These are phyloP conservation scores for Fistulinella staudtii DNA, from an alignment of 1,284 basidiomycete genomes.

Conservation along the genomic window DNA sequence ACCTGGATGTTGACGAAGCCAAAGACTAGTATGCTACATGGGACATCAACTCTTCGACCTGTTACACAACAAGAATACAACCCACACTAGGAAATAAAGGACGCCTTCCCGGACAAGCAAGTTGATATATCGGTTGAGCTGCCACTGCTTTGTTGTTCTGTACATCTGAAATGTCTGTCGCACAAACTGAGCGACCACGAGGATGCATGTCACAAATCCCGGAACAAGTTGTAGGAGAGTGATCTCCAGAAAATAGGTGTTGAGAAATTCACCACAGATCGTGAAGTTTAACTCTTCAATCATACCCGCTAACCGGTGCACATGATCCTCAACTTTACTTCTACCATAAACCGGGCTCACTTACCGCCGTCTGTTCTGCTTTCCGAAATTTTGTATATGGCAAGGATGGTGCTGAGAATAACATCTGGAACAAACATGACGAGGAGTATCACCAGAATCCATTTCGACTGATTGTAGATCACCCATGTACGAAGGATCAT, in stretches of 20 bases:
- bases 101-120: slow-evolving; percentile 8
- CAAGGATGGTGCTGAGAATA: background rate
- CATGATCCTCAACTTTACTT: background rate
- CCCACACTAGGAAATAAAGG: slow-evolving; percentile 14
- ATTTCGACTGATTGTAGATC: slow-evolving; percentile 11
- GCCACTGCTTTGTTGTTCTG: slow-evolving; percentile 7
- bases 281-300: too few relatives aligned
- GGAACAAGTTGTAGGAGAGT: slow-evolving; percentile 1
- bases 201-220: slow-evolving; percentile 3
- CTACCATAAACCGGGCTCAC: background rate
- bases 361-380: background rate
- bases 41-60: background rate
- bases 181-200: slow-evolving; percentile 7
- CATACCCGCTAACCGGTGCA: background rate
- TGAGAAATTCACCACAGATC: background rate
- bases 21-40: background rate
- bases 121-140: slow-evolving; percentile 7
- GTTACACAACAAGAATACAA: background rate
- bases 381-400: background rate
- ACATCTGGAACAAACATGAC: slow-evolving; percentile 5
- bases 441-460: slow-evolving; percentile 5
- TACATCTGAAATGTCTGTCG: slow-evolving; percentile 5
- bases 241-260: background rate
- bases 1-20: background rate
- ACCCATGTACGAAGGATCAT: slow-evolving; percentile 10